Percentiles rank a stretch among this genome's conserved stretches.
These are phyloP conservation scores for Termitomyces sp. DNA, from an alignment of 768 basidiomycete species.

Conservation along the genomic window DNA sequence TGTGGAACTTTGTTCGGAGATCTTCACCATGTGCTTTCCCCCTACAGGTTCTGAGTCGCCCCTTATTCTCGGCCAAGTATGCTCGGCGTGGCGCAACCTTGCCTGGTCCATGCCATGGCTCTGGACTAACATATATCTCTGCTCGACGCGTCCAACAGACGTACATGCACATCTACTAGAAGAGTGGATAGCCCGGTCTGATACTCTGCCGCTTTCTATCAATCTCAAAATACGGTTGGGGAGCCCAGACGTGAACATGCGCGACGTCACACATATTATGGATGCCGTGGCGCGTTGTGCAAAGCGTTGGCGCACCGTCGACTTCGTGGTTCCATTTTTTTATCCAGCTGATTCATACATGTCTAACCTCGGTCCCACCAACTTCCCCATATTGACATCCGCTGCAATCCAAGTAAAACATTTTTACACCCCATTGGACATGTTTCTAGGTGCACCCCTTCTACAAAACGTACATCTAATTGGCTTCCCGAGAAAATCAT, in stretches of 20 bases:
- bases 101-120: constrained; percentile 28
- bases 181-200: constrained; percentile 25
- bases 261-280: constrained; percentile 12
- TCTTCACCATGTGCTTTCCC: constrained; percentile 14
- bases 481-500: constrained; percentile 11
- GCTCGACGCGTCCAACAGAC: constrained; percentile 13
- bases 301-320: constrained; percentile 11
- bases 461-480: constrained; percentile 12
- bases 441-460: constrained; percentile 11
- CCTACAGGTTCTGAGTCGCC: constrained; percentile 9
- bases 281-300: constrained; percentile 14
- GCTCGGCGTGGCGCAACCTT: constrained; percentile 24
- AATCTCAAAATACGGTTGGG: constrained; percentile 1
- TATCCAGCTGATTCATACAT: constrained; percentile 8
- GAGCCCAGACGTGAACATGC: constrained; percentile 1
- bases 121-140: constrained; percentile 22
- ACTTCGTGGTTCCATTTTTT: constrained; percentile 16
- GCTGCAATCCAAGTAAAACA: constrained; percentile 4
- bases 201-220: constrained; percentile 17
- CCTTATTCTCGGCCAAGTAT: constrained; percentile 22
- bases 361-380: constrained; percentile 7
- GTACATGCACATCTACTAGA: constrained; percentile 18
- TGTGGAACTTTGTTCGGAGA: constrained; percentile 17
- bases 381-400: constrained; percentile 13
- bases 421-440: constrained; percentile 5